Base-by-base conservation (phyloP, 164 flowering plant species). In the Houttuynia cordata region DNA sequence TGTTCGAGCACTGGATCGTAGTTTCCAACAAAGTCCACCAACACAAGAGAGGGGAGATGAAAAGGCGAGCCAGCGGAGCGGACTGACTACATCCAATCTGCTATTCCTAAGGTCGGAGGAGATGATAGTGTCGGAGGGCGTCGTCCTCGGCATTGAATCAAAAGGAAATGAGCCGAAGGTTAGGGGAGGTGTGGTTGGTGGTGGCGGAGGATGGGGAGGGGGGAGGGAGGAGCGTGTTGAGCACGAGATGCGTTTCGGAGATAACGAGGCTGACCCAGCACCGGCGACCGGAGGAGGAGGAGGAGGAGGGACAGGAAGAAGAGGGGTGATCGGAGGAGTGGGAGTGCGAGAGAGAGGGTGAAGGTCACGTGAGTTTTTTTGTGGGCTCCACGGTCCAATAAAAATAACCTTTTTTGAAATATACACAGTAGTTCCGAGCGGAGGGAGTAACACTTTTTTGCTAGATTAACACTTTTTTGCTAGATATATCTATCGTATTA, bases 161-260 rank as follows among this genome's bases (percentile, higher is more conserved):
- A 41, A 60, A 62, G 59, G n/a, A n/a, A n/a, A n/a, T n/a, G 49
- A 51, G 59, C 59, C 59, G 39, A 14, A 21, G 59, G 21, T 23
- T 49, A 58, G 10, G 19, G 51, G 24, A 47, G 64, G 17, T 10
- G 71, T 24, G 22, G 51, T 8, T 12, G 15, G 40, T 10, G 25
- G 56, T 24, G 20, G 68, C 6, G 0, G 59, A 25, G 18, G 51
- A 20, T 40, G 64, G 17, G 18, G 65, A 73, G 39, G 59, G 58
- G 22, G 60, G 60, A 77, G 91, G 84, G 77, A 83, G 80, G 47
- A 67, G 59, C 49, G 87, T 80, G 80, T 84, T 78, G 42, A 84
- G 78, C 57, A 40, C 56, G 62, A 80, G 96, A 80, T 73, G 88
- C 64, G 80, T 86, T 80, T 91, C 96, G 57, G 97, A 91, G 71